Base-by-base conservation (phyloP, 495 filamentous ascomycete genomes). In the Aspergillus baeticus region DNA sequence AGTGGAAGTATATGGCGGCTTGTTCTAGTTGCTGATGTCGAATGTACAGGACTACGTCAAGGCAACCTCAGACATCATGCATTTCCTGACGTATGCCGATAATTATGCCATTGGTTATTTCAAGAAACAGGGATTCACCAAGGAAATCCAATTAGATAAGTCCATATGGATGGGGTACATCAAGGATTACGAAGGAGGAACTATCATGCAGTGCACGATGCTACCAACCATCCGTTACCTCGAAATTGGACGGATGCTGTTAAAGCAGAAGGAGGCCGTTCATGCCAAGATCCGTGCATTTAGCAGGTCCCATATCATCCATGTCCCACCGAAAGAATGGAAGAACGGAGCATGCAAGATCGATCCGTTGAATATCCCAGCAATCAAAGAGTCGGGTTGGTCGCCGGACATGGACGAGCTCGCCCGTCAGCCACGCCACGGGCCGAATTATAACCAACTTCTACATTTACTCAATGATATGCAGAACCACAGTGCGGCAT, bases 81-180 rank as follows among this genome's bases (percentile, higher is more conserved):
- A 98, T 71, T 98, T 98, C 76, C 82, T 98, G 13, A 98, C 94
- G 8, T 98, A 98, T 62, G 94, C 94, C 43, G 95, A 98, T 70
- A 98, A 98, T 68, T 98, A 98, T 65, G 94, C 94, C 18, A 98
- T 97, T 60, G 94, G 95, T 7, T 98, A 98, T 67, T 98, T 98
- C 77, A 96, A 98, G 70, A 98, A 98, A 70, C 94, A 98, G 70
- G 94, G 94, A 0, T 98, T 98, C 62, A 98, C 95, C 0, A 98
- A 98, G 69, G 92, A 98, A 59, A 98, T 98, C 61, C 96, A 91
- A 0, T 83, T 98, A 1, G 90, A 92, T 41, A 88, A 84, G 65
- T 83, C 87, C 7, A 86, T 90, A 15, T 98, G 94, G 94, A 98
- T 98, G 95, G 94, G 94, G 26, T 98, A 97, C 67, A 98, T 98